Percentiles rank a stretch among this genome's conserved stretches.
phyloP scores from a whole-genome alignment of 768 basidiomycete genomes.

The Suillus decipiens region DNA sequence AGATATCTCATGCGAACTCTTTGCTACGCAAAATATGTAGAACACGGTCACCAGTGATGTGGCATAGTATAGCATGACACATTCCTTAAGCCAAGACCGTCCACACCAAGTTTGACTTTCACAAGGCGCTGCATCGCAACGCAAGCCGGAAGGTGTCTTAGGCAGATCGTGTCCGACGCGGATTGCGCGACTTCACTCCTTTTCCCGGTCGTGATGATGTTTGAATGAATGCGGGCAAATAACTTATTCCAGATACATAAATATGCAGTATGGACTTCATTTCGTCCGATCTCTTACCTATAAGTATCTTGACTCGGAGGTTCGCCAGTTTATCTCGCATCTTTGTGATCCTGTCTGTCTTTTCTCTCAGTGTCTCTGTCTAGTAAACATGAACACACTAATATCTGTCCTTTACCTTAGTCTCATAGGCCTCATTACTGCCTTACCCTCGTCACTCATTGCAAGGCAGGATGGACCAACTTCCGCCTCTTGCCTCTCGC shows the following conservation, averaged over 20 bases:
- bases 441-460: constrained; percentile 10
- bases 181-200: no score
- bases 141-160: no score
- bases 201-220: not conserved
- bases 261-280: not conserved
- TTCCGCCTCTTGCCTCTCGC: constrained; percentile 16
- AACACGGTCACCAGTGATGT: not conserved
- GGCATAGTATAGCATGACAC: not conserved
- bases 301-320: not conserved
- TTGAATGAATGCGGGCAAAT: not conserved
- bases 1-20: not conserved
- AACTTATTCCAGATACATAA: not conserved
- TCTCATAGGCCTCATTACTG: constrained; percentile 11
- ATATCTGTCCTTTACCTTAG: constrained; percentile 3
- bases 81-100: not conserved
- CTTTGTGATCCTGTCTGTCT: not conserved
- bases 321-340: not conserved
- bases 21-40: not conserved
- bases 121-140: no score
- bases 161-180: not conserved
- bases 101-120: not conserved
- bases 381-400: not conserved
- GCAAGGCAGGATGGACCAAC: constrained; percentile 18
- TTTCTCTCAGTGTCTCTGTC: not conserved
- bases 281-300: not conserved